phyloP scores from a whole-genome alignment of 768 basidiomycete genomes.

The Suillus variegatus region DNA sequence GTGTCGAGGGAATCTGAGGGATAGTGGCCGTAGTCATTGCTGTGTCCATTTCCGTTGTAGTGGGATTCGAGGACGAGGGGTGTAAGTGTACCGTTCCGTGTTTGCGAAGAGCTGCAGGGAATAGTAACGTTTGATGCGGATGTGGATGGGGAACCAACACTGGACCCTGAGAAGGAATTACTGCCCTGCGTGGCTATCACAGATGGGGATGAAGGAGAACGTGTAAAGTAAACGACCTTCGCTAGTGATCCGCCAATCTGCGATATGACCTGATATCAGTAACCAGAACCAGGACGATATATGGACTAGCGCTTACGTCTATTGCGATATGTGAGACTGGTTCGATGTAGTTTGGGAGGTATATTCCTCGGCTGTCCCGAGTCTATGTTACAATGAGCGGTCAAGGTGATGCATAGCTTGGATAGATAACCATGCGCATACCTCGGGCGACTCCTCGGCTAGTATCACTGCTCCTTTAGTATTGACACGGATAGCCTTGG shows the following conservation, averaged over 20 bases:
- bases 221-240: slow-evolving; percentile 98
- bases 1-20: slow-evolving; percentile 35
- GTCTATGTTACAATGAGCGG: slow-evolving; percentile 50
- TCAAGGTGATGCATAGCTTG: slow-evolving; percentile 10
- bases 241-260: slow-evolving; percentile 97
- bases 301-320: slow-evolving; percentile 64
- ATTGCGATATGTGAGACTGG: slow-evolving; percentile 97
- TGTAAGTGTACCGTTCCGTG: slow-evolving; percentile 75
- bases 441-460: slow-evolving; percentile 93
- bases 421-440: slow-evolving; percentile 39
- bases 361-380: slow-evolving; percentile 93
- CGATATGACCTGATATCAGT: slow-evolving; percentile 12
- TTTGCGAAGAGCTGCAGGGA: slow-evolving; percentile 30
- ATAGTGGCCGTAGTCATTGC: slow-evolving; percentile 20
- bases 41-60: slow-evolving; percentile 26
- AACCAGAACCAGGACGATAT: background rate
- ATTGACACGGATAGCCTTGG: slow-evolving; percentile 91
- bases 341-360: slow-evolving; percentile 97
- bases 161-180: slow-evolving; percentile 45
- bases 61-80: slow-evolving; percentile 71
- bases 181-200: slow-evolving; percentile 61
- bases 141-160: slow-evolving; percentile 31
- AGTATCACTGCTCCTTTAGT: slow-evolving; percentile 93
- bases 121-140: slow-evolving; percentile 29
- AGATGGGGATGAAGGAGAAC: slow-evolving; percentile 83